A percentile compares a stretch with the other conserved stretches of the same genome.
These are phyloP conservation scores for Mollisiaceae sp. DNA, from an alignment of 2,329 filamentous ascomycete genomes.

Conservation along the genomic window DNA sequence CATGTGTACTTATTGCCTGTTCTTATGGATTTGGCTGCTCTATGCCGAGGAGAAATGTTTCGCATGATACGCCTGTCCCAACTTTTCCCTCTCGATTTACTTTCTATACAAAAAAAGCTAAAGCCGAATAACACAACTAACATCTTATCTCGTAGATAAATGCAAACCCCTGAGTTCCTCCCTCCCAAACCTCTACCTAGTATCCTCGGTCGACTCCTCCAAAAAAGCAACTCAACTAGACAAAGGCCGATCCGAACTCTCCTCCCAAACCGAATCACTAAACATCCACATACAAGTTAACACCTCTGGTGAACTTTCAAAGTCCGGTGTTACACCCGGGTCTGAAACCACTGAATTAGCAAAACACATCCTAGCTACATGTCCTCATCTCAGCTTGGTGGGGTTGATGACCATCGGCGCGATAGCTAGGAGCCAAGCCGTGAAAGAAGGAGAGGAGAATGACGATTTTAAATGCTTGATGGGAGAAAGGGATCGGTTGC, in stretches of 20 bases:
- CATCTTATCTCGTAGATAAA: conserved; percentile 66
- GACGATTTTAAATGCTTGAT: conserved; percentile 80
- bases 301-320: conserved; percentile 85
- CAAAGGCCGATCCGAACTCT: conserved; percentile 70
- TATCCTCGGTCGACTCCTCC: conserved; percentile 84
- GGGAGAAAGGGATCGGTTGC: conserved; percentile 73
- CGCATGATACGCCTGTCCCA: no score
- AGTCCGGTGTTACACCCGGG: conserved; percentile 79
- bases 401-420: conserved; percentile 98
- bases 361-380: conserved; percentile 70
- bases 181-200: conserved; percentile 87
- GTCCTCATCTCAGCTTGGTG: conserved; percentile 73
- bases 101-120: not conserved
- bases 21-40: no score
- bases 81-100: not conserved
- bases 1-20: no score
- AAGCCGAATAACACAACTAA: not conserved
- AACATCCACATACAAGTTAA: conserved; percentile 90
- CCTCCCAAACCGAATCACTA: conserved; percentile 45
- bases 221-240: conserved; percentile 89
- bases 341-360: conserved; percentile 68
- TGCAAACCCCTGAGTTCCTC: conserved; percentile 82
- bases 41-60: no score
- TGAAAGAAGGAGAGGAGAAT: conserved; percentile 79
- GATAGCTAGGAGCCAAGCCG: conserved; percentile 80